phyloP scores from a whole-genome alignment of 2,329 filamentous ascomycete genomes.

The Acarospora socialis region DNA sequence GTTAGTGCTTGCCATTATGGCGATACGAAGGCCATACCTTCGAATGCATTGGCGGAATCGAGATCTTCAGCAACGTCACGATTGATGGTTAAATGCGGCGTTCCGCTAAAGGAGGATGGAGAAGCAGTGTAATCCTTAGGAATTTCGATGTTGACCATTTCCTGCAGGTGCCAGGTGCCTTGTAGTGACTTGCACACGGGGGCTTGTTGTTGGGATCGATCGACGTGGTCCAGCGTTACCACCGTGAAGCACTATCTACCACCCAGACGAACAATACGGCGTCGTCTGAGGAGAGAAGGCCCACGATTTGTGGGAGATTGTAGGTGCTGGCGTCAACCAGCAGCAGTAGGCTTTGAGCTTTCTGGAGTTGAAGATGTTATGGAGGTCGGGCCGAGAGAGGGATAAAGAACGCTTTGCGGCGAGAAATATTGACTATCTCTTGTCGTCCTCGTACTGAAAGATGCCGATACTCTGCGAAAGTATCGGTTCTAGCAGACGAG shows the following conservation, averaged over 20 bases:
- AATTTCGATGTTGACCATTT: constrained; percentile 75
- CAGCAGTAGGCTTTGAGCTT: constrained; percentile 43
- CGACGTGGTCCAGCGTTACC: constrained; percentile 22
- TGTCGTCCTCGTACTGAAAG: constrained; percentile 49
- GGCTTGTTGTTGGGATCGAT: constrained; percentile 12
- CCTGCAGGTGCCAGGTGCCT: constrained; percentile 23
- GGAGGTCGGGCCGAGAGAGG: constrained; percentile 75
- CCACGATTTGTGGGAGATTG: constrained; percentile 54
- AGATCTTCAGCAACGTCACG: constrained; percentile 84
- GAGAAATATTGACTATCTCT: constrained; percentile 71
- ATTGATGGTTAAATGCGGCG: constrained; percentile 90
- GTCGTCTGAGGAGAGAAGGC: constrained; percentile 96
- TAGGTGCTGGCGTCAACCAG: constrained; percentile 77
- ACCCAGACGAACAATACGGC: constrained; percentile 91
- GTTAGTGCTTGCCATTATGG: constrained; percentile 2
- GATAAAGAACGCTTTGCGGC: constrained; percentile 66
- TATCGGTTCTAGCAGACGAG: constrained; percentile 78
- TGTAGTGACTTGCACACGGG: constrained; percentile 11
- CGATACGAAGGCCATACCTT: constrained; percentile 43
- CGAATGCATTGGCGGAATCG: constrained; percentile 91
- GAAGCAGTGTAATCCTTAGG: constrained; percentile 72
- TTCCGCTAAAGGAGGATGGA: constrained; percentile 59
- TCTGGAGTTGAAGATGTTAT: constrained; percentile 55
- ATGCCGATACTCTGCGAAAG: constrained; percentile 70
- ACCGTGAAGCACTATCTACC: constrained; percentile 93